Evolutionary conservation across 192 early-diverging fungal species (phyloP).

Genomic region (Coemansia sp.): DNA sequence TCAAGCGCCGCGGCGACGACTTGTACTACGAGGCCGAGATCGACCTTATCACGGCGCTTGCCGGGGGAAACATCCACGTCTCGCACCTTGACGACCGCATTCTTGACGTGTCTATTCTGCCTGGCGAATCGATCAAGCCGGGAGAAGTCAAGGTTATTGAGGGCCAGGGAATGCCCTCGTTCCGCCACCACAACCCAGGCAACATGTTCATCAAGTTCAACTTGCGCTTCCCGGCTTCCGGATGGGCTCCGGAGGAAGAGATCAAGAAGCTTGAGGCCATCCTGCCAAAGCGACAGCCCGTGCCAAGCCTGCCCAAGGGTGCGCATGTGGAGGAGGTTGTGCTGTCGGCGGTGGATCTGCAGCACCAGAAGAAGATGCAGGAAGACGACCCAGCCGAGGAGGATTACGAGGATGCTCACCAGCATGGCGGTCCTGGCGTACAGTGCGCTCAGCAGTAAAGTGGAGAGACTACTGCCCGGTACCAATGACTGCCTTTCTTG

Average conservation of each 20-base stretch:
- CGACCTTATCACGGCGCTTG: constrained; percentile 91
- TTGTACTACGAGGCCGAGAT: constrained; percentile 91
- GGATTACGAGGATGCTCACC: constrained; percentile 67
- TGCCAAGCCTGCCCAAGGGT: constrained; percentile 59
- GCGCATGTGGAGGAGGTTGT: constrained; percentile 80
- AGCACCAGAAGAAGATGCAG: constrained; percentile 63
- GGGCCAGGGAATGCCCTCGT: constrained; percentile 95
- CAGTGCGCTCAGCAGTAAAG: constrained; percentile 95
- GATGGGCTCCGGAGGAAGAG: constrained; percentile 73
- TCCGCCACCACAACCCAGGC: constrained; percentile 85
- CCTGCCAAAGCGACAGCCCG: constrained; percentile 71
- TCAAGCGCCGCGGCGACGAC: constrained; percentile 92
- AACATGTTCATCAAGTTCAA: constrained; percentile 93
- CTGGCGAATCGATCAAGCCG: constrained; percentile 94
- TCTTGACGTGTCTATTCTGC: constrained; percentile 84
- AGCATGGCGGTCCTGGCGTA: constrained; percentile 69
- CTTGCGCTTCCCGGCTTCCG: constrained; percentile 85
- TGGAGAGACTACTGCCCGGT: not conserved
- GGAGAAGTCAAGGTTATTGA: constrained; percentile 84
- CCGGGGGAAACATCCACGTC: constrained; percentile 91
- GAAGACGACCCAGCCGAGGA: constrained; percentile 57
- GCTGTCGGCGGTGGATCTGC: constrained; percentile 72
- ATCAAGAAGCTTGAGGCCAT: constrained; percentile 77
- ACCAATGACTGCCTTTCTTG: no score
- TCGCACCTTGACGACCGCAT: constrained; percentile 91